phyloP scores from a whole-genome alignment of 2,329 filamentous ascomycete species.

The Catunica adiposa region DNA sequence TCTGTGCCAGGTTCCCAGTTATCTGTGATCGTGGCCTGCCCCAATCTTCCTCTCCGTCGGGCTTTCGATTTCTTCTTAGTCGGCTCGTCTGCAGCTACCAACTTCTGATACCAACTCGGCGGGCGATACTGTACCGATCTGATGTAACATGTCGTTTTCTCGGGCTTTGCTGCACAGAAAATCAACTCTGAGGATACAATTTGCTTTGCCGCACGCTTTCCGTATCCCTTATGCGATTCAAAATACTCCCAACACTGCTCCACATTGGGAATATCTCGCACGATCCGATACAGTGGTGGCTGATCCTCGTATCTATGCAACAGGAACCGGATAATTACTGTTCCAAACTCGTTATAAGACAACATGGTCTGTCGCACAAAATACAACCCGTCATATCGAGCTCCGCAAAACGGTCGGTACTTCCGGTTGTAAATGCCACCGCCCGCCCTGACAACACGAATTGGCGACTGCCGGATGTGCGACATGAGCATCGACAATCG shows the following conservation, averaged over 20 bases:
- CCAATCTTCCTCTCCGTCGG: no score
- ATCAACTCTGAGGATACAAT: constrained; percentile 1
- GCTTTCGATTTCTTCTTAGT: background rate
- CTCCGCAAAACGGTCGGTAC: constrained; percentile 9
- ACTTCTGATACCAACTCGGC: background rate
- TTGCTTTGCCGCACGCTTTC: constrained; percentile 6
- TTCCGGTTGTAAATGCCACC: constrained; percentile 10
- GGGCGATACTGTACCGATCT: background rate
- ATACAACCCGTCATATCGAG: constrained; percentile 11
- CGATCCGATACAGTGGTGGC: constrained; percentile 9
- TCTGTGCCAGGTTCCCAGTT: no score
- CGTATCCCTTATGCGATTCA: constrained; percentile 13
- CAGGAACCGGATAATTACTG: constrained; percentile 7
- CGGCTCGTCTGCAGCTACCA: background rate
- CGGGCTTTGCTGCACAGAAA: background rate
- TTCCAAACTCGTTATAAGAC: constrained; percentile 9
- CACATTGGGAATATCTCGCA: constrained; percentile 9
- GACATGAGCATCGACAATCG: constrained; percentile 12
- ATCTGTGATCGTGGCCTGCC: no score
- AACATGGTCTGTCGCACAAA: constrained; percentile 8
- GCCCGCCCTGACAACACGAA: constrained; percentile 8
- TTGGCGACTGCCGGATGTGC: constrained; percentile 7
- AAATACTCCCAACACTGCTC: constrained; percentile 12
- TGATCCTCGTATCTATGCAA: background rate
- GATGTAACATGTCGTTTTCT: constrained; percentile 4